phyloP scores from a whole-genome alignment of 2,329 filamentous ascomycete genomes.

The Monilinia fructigena region DNA sequence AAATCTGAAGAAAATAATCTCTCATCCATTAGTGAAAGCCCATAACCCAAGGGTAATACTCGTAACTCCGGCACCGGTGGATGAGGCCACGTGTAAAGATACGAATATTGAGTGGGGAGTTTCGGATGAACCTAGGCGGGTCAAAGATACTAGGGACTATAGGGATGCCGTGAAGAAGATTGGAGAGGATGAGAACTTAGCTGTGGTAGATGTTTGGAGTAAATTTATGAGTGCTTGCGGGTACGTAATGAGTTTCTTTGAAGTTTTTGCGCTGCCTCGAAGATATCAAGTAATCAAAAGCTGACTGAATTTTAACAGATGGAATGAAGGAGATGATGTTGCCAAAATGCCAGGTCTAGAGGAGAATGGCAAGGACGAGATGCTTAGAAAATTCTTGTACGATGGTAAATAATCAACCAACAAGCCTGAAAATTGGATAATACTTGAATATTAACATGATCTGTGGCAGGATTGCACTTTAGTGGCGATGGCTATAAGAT shows the following conservation, averaged over 20 bases:
- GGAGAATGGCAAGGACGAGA: not conserved
- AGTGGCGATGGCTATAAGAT: conserved; percentile 20
- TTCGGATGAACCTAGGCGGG: conserved; percentile 43
- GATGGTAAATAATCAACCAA: not conserved
- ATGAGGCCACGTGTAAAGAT: conserved; percentile 61
- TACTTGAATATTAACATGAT: not conserved
- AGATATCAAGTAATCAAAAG: no score
- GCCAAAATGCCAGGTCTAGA: conserved; percentile 14
- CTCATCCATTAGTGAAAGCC: conserved; percentile 64
- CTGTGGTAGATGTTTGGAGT: conserved; percentile 75
- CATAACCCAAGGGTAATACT: conserved; percentile 74
- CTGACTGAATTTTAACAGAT: not conserved
- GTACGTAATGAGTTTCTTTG: not conserved
- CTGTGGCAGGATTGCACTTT: conserved; percentile 13
- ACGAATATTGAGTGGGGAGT: conserved; percentile 41
- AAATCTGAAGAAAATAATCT: conserved; percentile 70
- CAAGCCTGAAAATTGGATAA: no score
- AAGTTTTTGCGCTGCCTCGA: not conserved
- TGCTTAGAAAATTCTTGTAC: not conserved
- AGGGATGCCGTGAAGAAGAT: conserved; percentile 60
- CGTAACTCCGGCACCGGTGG: conserved; percentile 78
- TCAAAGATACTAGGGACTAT: conserved; percentile 57
- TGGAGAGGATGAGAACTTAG: conserved; percentile 45
- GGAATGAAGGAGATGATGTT: conserved; percentile 9
- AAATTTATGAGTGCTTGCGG: conserved; percentile 63